Percentiles rank a stretch among this genome's conserved stretches.
Evolutionary conservation across 2,329 filamentous ascomycete species (phyloP).

Genomic region (Septoria linicola): DNA sequence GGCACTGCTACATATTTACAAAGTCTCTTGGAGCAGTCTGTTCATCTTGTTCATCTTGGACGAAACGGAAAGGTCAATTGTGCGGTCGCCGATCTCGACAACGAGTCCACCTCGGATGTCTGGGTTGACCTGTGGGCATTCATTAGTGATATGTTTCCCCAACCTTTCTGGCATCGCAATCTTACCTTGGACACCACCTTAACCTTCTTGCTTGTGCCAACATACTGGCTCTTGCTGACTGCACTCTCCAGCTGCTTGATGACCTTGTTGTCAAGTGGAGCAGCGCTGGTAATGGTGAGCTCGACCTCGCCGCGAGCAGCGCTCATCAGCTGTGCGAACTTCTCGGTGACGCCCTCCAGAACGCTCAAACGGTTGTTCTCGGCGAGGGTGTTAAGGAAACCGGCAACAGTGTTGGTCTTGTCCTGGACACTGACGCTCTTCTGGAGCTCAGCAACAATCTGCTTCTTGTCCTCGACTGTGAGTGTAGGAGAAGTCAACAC

Average conservation of each 20-base stretch:
- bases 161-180: neutral
- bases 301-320: conserved; percentile 91
- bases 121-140: conserved; percentile 70
- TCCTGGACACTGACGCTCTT: conserved; percentile 71
- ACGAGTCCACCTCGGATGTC: conserved; percentile 92
- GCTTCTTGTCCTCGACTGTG: conserved; percentile 72
- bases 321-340: conserved; percentile 84
- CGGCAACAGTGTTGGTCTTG: conserved; percentile 81
- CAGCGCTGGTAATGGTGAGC: conserved; percentile 84
- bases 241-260: conserved; percentile 82
- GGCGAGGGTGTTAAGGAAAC: conserved; percentile 86
- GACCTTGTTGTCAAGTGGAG: conserved; percentile 84
- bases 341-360: conserved; percentile 77
- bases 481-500: conserved; percentile 83
- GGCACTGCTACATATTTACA: conserved; percentile 66
- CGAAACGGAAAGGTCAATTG: conserved; percentile 95
- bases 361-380: conserved; percentile 93
- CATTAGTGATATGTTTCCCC: conserved; percentile 7
- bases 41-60: conserved; percentile 97
- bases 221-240: conserved; percentile 84
- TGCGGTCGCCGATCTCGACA: conserved; percentile 95
- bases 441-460: conserved; percentile 82
- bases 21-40: conserved; percentile 93
- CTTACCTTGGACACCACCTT: conserved; percentile 83
- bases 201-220: conserved; percentile 91